Base-by-base conservation (phyloP, 2,329 filamentous ascomycete genomes). In the Kalaharituber pfeilii region DNA sequence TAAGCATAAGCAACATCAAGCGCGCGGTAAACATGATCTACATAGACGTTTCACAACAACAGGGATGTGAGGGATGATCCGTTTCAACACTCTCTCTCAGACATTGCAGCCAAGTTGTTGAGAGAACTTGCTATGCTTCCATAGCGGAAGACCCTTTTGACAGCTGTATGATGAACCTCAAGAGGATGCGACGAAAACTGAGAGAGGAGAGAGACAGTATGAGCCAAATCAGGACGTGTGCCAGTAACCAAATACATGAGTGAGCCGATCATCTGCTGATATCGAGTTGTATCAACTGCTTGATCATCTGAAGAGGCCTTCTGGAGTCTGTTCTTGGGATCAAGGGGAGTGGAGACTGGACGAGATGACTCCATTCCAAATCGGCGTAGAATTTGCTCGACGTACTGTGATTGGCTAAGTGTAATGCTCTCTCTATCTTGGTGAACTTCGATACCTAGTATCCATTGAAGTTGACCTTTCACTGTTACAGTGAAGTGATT, bases 351-450 rank as follows among this genome's bases (percentile, higher is more conserved):
- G 26, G 20, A 13, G 11, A 50, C 47, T 11, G 25, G 30, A 13
- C 42, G 47, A 15, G 30, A 52, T 18, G 52, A 27, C 9, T 49
- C n/a, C 36, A 53, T 52, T 0, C 6, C 36, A 39, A 55, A 55
- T 8, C 50, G 33, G 0, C 36, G 13, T 2, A 47, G 39, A 20
- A 52, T 49, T 13, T 33, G 24, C 9, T 47, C 11, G n/a, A 53
- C 30, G 27, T 53, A 56, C 1, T 44, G 27, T 15, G 5, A 3
- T 27, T 56, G 54, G 9, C 7, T 28, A 11, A 56, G 5, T 15
- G n/a, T 25, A 11, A 53, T 42, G 3, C 51, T 45, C 8, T 45
- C 39, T 7, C 22, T 22, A 9, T 9, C 18, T 7, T 9, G 39
- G 8, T 7, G 9, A 20, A 45, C 20, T 45, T 45, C 39, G 39